phyloP scores from a whole-genome alignment of 2,329 filamentous ascomycete species.

The Aplosporella prunicola region DNA sequence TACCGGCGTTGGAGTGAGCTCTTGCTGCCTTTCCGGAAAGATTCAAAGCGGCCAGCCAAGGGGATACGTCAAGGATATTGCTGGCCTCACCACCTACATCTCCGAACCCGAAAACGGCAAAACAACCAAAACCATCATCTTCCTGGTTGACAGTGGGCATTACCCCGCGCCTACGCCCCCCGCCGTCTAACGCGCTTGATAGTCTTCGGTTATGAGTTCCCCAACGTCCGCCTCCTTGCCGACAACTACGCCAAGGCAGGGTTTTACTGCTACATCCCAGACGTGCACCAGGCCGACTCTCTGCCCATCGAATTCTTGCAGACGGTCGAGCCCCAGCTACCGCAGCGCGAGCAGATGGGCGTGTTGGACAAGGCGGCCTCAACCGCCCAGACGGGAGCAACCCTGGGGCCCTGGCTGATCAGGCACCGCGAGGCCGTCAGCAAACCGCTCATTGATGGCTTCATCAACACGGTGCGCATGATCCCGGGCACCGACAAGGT shows the following conservation, averaged over 20 bases:
- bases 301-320: conserved; percentile 31
- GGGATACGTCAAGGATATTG: conserved; percentile 24
- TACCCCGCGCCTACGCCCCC: background rate
- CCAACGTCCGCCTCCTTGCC: conserved; percentile 33
- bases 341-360: conserved; percentile 26
- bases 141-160: conserved; percentile 24
- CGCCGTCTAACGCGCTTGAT: too few relatives aligned
- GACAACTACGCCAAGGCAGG: conserved; percentile 33
- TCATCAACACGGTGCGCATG: conserved; percentile 31
- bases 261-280: conserved; percentile 33
- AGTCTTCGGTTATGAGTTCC: conserved; percentile 36
- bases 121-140: conserved; percentile 34
- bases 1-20: background rate
- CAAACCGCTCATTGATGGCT: conserved; percentile 35
- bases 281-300: conserved; percentile 33
- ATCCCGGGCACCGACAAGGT: conserved; percentile 33
- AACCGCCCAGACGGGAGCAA: conserved; percentile 32
- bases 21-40: conserved; percentile 28
- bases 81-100: conserved; percentile 34
- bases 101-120: conserved; percentile 30
- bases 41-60: conserved; percentile 27
- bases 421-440: conserved; percentile 35
- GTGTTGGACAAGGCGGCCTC: conserved; percentile 32
- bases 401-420: conserved; percentile 34
- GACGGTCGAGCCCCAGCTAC: conserved; percentile 34